Conservation (phyloP, 257 asterid genomes). For the Solanum paucissectum region DNA sequence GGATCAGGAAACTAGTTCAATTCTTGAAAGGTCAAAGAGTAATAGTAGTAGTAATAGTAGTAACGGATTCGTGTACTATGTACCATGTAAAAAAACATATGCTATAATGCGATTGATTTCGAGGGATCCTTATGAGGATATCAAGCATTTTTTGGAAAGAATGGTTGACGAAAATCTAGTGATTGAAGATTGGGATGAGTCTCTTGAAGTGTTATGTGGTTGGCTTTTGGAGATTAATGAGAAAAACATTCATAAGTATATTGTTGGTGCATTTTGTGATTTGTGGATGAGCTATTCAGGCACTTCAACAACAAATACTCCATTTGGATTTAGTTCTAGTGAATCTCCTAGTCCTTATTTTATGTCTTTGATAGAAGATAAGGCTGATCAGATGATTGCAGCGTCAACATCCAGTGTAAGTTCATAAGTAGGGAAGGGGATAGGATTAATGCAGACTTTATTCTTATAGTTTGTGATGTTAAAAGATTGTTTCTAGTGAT, state of each 20-base stretch:
- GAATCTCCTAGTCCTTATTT: conserved; percentile 21
- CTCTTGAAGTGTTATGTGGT: conserved; percentile 27
- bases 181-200: conserved; percentile 26
- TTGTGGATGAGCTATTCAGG: conserved; percentile 18
- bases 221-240: conserved; percentile 36
- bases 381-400: neutral
- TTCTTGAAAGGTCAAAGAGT: neutral
- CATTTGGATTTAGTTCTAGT: conserved; percentile 24
- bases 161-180: conserved; percentile 40
- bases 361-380: conserved; percentile 7
- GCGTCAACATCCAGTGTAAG: neutral
- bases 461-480: neutral
- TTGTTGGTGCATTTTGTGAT: conserved; percentile 47
- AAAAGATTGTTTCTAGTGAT: neutral
- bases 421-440: neutral
- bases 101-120: neutral
- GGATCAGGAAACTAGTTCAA: conserved; percentile 8
- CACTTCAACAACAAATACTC: conserved; percentile 11
- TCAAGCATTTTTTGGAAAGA: conserved; percentile 49
- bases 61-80: neutral
- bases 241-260: conserved; percentile 30
- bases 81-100: neutral
- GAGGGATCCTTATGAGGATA: neutral
- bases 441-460: neutral
- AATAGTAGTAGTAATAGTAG: no score